These are phyloP conservation scores for Acanthamoeba lenticulata DNA, from an alignment of 208 protist species.

Conservation along the genomic window DNA sequence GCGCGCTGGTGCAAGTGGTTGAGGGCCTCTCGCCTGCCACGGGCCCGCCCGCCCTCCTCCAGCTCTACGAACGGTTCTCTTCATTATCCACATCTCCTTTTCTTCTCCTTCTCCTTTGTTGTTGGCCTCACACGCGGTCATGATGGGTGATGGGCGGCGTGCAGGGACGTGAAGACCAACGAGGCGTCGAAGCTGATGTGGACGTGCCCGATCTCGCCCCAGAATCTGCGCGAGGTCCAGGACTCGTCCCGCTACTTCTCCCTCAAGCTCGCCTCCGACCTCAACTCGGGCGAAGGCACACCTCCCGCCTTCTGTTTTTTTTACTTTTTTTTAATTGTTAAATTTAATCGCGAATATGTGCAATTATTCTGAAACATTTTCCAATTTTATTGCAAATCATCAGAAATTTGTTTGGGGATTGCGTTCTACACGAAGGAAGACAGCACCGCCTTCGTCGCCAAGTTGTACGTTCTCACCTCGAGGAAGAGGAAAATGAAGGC, in stretches of 20 bases:
- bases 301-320: background rate
- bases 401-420: slow-evolving; percentile 29
- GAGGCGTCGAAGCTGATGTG: background rate
- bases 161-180: background rate
- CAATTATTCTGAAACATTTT: no score
- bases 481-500: background rate
- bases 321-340: background rate
- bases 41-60: background rate
- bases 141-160: background rate
- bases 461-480: background rate
- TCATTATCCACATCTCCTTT: background rate
- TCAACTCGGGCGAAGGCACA: background rate
- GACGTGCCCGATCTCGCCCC: background rate
- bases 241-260: slow-evolving; percentile 24
- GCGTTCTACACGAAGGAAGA: slow-evolving; percentile 38
- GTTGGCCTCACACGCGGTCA: background rate
- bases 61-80: background rate
- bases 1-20: background rate
- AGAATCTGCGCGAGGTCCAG: slow-evolving; percentile 17
- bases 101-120: background rate
- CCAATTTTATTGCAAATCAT: background rate
- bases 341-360: background rate
- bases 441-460: slow-evolving; percentile 3
- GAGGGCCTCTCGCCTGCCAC: background rate
- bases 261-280: background rate